Evolutionary conservation across 768 basidiomycete species (phyloP).

Genomic region (Coprinopsis sp.): DNA sequence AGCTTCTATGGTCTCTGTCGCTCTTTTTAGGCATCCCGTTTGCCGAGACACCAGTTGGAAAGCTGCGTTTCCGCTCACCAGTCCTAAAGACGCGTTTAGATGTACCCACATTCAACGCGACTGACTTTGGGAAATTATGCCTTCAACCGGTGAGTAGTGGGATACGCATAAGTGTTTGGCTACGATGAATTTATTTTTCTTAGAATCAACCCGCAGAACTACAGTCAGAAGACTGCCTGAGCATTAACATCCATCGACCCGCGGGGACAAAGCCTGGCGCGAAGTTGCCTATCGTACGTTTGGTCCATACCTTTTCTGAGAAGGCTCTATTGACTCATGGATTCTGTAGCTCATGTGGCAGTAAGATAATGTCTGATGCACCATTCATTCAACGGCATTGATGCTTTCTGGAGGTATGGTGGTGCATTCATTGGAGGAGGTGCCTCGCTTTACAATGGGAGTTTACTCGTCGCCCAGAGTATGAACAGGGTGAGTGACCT

Average conservation of each 20-base stretch:
- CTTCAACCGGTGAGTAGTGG: conserved; percentile 37
- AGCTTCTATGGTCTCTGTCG: no score
- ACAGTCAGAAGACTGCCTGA: conserved; percentile 53
- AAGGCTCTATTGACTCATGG: no score
- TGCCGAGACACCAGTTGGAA: conserved; percentile 48
- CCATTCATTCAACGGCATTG: no score
- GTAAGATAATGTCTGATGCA: no score
- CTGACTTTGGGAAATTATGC: conserved; percentile 42
- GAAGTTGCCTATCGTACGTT: conserved; percentile 36
- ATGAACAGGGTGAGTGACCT: conserved; percentile 26
- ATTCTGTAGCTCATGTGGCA: no score
- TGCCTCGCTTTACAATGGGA: conserved; percentile 28
- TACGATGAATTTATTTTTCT: not conserved
- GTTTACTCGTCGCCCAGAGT: conserved; percentile 31
- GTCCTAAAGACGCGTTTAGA: conserved; percentile 37
- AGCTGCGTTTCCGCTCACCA: conserved; percentile 41
- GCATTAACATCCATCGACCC: conserved; percentile 54
- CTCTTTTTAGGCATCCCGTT: conserved; percentile 53
- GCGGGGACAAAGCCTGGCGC: conserved; percentile 24
- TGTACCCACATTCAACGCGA: conserved; percentile 37
- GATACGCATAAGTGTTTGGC: not conserved
- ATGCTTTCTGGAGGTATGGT: no score
- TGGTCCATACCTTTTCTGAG: no score
- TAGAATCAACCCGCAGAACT: conserved; percentile 12
- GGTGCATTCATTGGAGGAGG: conserved; percentile 28